These are phyloP conservation scores for Chloromonas sp. DNA, from an alignment of 163 green algal species.

Conservation along the genomic window DNA sequence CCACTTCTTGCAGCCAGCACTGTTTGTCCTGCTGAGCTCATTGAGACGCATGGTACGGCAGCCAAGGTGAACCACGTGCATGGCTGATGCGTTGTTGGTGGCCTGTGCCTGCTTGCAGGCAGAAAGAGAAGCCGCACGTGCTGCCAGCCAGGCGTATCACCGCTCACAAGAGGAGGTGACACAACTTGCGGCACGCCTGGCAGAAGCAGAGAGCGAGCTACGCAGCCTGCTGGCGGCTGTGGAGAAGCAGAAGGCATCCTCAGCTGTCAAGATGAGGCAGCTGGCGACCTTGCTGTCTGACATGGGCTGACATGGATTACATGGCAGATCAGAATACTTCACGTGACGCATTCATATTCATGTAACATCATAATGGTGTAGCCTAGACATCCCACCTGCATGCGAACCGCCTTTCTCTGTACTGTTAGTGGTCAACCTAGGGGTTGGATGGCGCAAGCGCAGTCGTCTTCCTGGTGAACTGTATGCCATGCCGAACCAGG, in stretches of 20 bases:
- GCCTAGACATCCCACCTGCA: too few species aligned
- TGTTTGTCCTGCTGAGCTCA: too few species aligned
- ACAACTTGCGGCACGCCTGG: conserved; percentile 23
- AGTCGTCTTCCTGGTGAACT: too few species aligned
- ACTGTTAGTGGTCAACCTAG: too few species aligned
- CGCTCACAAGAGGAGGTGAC: conserved; percentile 24
- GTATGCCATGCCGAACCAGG: too few species aligned
- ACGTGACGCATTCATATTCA: too few species aligned
- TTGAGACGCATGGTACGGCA: background rate
- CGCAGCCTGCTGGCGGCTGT: conserved; percentile 47
- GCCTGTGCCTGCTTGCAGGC: background rate
- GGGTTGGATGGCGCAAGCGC: too few species aligned
- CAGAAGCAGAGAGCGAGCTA: conserved; percentile 65
- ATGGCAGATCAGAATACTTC: too few species aligned
- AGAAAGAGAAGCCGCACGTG: conserved; percentile 12
- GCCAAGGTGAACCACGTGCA: background rate
- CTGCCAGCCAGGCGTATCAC: conserved; percentile 10
- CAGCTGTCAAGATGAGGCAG: conserved; percentile 59
- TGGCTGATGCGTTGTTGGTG: background rate
- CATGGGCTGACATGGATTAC: background rate
- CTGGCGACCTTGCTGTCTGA: conserved; percentile 60
- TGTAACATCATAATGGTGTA: too few species aligned
- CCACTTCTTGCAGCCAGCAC: too few species aligned
- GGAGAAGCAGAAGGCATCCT: conserved; percentile 60
- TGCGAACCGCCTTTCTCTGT: too few species aligned